These are phyloP conservation scores for Debaryomycetaceae sp. DNA, from an alignment of 1,139 yeast genomes.

Conservation along the genomic window DNA sequence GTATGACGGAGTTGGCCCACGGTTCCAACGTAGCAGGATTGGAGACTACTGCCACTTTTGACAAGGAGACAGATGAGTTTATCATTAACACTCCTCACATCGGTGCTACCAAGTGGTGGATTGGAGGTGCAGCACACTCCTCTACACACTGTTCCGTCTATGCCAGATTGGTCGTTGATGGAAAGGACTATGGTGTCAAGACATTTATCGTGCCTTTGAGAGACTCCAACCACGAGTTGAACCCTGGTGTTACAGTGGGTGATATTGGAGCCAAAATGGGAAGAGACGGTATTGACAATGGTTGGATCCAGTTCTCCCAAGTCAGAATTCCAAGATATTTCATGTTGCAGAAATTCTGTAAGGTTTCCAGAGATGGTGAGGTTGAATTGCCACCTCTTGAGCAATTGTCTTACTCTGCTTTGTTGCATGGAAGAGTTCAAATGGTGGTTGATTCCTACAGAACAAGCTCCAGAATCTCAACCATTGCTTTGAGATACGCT, in stretches of 20 bases:
- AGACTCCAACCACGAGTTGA: constrained; percentile 64
- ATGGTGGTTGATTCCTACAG: constrained; percentile 87
- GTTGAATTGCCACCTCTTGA: constrained; percentile 79
- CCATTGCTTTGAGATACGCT: constrained; percentile 85
- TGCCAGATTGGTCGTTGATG: constrained; percentile 78
- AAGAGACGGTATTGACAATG: constrained; percentile 83
- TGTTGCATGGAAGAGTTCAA: constrained; percentile 82
- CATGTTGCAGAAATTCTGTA: constrained; percentile 79
- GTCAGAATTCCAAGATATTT: constrained; percentile 81
- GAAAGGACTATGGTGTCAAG: constrained; percentile 86
- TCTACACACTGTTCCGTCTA: constrained; percentile 80
- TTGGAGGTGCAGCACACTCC: constrained; percentile 95
- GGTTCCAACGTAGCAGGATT: constrained; percentile 92
- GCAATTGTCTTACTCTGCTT: constrained; percentile 82
- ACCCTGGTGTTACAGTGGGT: constrained; percentile 80
- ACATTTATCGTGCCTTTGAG: constrained; percentile 87
- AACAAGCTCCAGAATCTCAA: constrained; percentile 72
- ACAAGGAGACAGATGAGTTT: constrained; percentile 62
- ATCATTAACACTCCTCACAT: constrained; percentile 81
- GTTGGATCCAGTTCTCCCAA: constrained; percentile 86
- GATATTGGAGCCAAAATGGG: constrained; percentile 97
- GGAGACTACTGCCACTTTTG: constrained; percentile 88
- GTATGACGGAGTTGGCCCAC: constrained; percentile 93
- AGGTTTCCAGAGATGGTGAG: constrained; percentile 65
- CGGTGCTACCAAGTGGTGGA: constrained; percentile 98